phyloP scores from a whole-genome alignment of 2,329 filamentous ascomycete species.

The Trichoderma harzianum region DNA sequence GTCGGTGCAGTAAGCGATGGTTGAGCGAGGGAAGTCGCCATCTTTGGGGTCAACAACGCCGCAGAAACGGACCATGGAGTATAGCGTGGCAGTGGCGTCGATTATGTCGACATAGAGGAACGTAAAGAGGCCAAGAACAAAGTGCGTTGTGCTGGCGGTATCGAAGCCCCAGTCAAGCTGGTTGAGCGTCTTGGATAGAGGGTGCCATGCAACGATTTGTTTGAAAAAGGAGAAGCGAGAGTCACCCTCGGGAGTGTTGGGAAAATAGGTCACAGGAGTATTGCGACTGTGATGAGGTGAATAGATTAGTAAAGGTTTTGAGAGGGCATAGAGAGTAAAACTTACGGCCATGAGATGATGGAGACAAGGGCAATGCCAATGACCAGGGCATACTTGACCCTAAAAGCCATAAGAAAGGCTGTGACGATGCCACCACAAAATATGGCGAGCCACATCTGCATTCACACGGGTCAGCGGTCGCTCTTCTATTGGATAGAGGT shows the following conservation, averaged over 20 bases:
- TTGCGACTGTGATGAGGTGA: slow-evolving; percentile 46
- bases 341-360: slow-evolving; percentile 70
- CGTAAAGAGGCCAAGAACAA: slow-evolving; percentile 69
- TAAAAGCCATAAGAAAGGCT: slow-evolving; percentile 75
- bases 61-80: slow-evolving; percentile 77
- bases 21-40: slow-evolving; percentile 82
- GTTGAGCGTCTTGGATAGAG: slow-evolving; percentile 60
- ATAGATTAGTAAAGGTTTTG: background rate
- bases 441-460: slow-evolving; percentile 78
- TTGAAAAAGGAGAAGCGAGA: slow-evolving; percentile 69
- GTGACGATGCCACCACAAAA: slow-evolving; percentile 77
- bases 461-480: slow-evolving; percentile 9
- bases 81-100: slow-evolving; percentile 72
- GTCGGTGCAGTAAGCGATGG: slow-evolving; percentile 72
- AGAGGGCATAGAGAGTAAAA: slow-evolving; percentile 21
- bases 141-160: slow-evolving; percentile 54
- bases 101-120: slow-evolving; percentile 80
- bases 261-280: slow-evolving; percentile 71
- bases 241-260: slow-evolving; percentile 61
- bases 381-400: slow-evolving; percentile 71
- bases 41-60: slow-evolving; percentile 61
- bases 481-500: background rate
- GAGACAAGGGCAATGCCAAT: slow-evolving; percentile 70
- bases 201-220: slow-evolving; percentile 67
- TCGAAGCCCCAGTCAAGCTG: slow-evolving; percentile 64